phyloP scores from a whole-genome alignment of 2,329 filamentous ascomycete species.

The Colletotrichum cereale region DNA sequence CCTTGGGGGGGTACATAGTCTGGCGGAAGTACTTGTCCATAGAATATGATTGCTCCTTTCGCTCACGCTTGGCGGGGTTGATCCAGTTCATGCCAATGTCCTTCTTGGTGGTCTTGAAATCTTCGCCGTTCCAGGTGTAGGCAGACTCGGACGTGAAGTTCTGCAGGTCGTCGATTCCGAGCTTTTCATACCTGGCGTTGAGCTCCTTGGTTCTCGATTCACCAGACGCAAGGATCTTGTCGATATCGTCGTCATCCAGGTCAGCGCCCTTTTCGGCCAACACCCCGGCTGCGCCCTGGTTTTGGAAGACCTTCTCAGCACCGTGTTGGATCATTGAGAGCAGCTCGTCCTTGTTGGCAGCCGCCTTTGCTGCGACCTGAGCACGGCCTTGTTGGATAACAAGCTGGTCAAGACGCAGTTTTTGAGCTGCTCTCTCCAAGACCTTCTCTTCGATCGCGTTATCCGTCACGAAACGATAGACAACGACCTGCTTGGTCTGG shows the following conservation, averaged over 20 bases:
- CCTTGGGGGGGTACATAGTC: slow-evolving; percentile 83
- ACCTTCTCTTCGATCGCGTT: slow-evolving; percentile 99
- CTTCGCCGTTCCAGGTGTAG: slow-evolving; percentile 99
- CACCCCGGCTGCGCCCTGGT: slow-evolving; percentile 73
- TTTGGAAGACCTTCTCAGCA: slow-evolving; percentile 92
- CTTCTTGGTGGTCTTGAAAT: slow-evolving; percentile 92
- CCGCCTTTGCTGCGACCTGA: slow-evolving; percentile 89
- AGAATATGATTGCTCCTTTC: slow-evolving; percentile 97
- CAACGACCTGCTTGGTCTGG: slow-evolving; percentile 96
- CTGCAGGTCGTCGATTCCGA: slow-evolving; percentile 95
- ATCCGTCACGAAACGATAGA: slow-evolving; percentile 97
- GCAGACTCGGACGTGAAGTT: slow-evolving; percentile 98
- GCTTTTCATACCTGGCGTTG: slow-evolving; percentile 94
- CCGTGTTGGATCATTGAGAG: slow-evolving; percentile 99
- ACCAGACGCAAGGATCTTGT: slow-evolving; percentile 86
- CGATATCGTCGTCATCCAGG: slow-evolving; percentile 90
- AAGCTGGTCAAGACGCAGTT: slow-evolving; percentile 93
- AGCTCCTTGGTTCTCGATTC: slow-evolving; percentile 91
- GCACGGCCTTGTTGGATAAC: slow-evolving; percentile 98
- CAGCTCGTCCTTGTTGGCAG: slow-evolving; percentile 95
- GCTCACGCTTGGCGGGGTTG: slow-evolving; percentile 97
- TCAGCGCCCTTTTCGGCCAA: slow-evolving; percentile 71
- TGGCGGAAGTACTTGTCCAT: slow-evolving; percentile 99
- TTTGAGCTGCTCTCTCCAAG: slow-evolving; percentile 94
- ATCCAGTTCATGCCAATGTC: slow-evolving; percentile 97